phyloP scores from a whole-genome alignment of 2,329 filamentous ascomycete genomes.

The Penicillium digitatum region DNA sequence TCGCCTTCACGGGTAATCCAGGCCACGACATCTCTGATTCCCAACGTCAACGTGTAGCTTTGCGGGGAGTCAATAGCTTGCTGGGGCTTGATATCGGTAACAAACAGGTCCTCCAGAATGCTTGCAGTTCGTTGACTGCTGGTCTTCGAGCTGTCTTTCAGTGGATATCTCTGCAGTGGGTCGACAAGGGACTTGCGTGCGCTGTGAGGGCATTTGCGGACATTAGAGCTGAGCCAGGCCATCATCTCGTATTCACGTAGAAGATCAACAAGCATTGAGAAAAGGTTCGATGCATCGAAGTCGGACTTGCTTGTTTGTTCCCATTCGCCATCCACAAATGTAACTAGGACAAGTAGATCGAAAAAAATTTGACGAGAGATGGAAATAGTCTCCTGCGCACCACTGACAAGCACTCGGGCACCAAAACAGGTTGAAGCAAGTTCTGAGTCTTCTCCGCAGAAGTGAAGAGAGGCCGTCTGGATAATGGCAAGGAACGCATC shows the following conservation, averaged over 20 bases:
- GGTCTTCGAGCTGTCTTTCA: slow-evolving; percentile 22
- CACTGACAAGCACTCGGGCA: slow-evolving; percentile 67
- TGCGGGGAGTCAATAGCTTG: slow-evolving; percentile 39
- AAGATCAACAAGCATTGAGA: slow-evolving; percentile 65
- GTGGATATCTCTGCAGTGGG: slow-evolving; percentile 23
- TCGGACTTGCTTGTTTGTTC: slow-evolving; percentile 68
- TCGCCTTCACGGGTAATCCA: slow-evolving; percentile 52
- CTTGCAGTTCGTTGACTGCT: slow-evolving; percentile 31
- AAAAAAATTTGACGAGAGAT: slow-evolving; percentile 71
- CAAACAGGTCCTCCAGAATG: slow-evolving; percentile 46
- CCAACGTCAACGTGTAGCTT: slow-evolving; percentile 42
- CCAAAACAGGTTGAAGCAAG: slow-evolving; percentile 66
- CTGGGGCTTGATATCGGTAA: slow-evolving; percentile 42
- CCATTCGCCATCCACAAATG: slow-evolving; percentile 81
- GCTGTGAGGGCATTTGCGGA: slow-evolving; percentile 33
- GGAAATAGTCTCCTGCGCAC: slow-evolving; percentile 73
- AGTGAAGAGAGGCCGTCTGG: slow-evolving; percentile 45
- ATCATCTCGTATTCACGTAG: slow-evolving; percentile 68
- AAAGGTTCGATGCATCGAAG: slow-evolving; percentile 56
- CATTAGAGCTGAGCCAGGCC: slow-evolving; percentile 57
- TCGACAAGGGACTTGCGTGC: slow-evolving; percentile 21
- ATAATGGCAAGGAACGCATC: slow-evolving; percentile 53
- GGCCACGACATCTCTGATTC: slow-evolving; percentile 44
- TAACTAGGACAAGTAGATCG: slow-evolving; percentile 74
- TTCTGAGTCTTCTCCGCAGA: slow-evolving; percentile 40